Evolutionary conservation across 2,329 filamentous ascomycete species (phyloP).

Genomic region (Fusarium cyanostomum): DNA sequence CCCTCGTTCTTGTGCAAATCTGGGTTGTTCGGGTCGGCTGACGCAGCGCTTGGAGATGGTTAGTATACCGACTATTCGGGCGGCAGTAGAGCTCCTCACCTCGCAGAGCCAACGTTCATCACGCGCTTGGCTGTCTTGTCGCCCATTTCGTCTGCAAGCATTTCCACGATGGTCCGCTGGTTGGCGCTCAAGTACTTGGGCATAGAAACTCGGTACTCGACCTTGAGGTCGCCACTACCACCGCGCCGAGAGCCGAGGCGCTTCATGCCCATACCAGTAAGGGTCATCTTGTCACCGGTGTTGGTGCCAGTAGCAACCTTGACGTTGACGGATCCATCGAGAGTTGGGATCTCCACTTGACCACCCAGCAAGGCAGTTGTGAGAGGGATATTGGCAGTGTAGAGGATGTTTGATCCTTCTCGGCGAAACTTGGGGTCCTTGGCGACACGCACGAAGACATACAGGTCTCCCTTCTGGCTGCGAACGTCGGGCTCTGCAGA

Average conservation of each 20-base stretch:
- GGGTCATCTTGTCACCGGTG: conserved; percentile 89
- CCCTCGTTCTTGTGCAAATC: conserved; percentile 81
- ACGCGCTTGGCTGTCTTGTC: conserved; percentile 91
- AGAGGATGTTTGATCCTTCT: conserved; percentile 87
- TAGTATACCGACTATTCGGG: conserved; percentile 4
- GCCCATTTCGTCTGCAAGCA: conserved; percentile 95
- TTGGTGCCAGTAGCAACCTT: conserved; percentile 91
- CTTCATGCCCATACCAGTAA: conserved; percentile 94
- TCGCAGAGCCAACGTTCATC: conserved; percentile 75
- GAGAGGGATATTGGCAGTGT: conserved; percentile 89
- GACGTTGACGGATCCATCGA: conserved; percentile 90
- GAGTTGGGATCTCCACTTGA: conserved; percentile 86
- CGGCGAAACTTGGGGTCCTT: conserved; percentile 90
- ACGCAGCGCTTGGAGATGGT: conserved; percentile 16
- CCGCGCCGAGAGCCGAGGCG: conserved; percentile 75
- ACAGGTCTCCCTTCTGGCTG: conserved; percentile 85
- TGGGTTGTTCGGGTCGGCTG: conserved; percentile 42
- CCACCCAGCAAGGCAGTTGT: conserved; percentile 94
- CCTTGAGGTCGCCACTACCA: conserved; percentile 81
- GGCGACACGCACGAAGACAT: conserved; percentile 89
- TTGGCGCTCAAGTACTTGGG: conserved; percentile 93
- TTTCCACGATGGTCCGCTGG: conserved; percentile 91
- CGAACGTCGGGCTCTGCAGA: conserved; percentile 69
- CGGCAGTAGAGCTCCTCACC: conserved; percentile 39
- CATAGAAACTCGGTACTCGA: conserved; percentile 96